Evolutionary conservation across 1,284 basidiomycete genomes (phyloP).

Genomic region (Sanghuangporus weigelae): DNA sequence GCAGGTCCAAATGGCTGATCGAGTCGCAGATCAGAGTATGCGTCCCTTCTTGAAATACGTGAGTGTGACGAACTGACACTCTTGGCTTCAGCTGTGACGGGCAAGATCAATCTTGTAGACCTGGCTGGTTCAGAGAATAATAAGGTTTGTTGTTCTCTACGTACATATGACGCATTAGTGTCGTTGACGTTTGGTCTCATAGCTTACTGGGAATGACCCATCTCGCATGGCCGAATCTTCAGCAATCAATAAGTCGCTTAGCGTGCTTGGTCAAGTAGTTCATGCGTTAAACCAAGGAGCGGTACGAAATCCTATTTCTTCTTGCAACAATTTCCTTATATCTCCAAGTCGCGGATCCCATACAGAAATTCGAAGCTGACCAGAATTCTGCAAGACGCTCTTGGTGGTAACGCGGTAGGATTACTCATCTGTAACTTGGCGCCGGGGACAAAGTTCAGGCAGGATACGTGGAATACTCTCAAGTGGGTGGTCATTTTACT

Average conservation of each 20-base stretch:
- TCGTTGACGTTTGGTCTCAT: not conserved
- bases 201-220: slow-evolving; percentile 77
- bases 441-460: slow-evolving; percentile 70
- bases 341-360: slow-evolving; percentile 62
- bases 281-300: slow-evolving; percentile 74
- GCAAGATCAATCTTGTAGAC: slow-evolving; percentile 82
- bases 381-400: slow-evolving; percentile 76
- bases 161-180: not conserved
- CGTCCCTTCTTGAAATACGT: slow-evolving; percentile 14
- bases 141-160: slow-evolving; percentile 41
- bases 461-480: slow-evolving; percentile 80
- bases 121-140: slow-evolving; percentile 87
- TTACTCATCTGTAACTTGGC: slow-evolving; percentile 81
- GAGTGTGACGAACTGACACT: not conserved
- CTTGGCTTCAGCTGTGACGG: slow-evolving; percentile 43
- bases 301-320: slow-evolving; percentile 32
- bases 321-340: slow-evolving; percentile 5
- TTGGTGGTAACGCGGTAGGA: slow-evolving; percentile 72
- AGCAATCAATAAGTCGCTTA: slow-evolving; percentile 82
- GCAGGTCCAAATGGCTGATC: slow-evolving; percentile 49
- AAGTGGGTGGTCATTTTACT: slow-evolving; percentile 44
- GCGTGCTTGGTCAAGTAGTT: slow-evolving; percentile 78
- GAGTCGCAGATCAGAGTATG: slow-evolving; percentile 43
- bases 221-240: slow-evolving; percentile 77
- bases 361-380: slow-evolving; percentile 84